A percentile compares a stretch with the other conserved stretches of the same genome.
Conservation (phyloP, 2,329 filamentous ascomycete genomes). For the Daldinia eschscholtzii region DNA sequence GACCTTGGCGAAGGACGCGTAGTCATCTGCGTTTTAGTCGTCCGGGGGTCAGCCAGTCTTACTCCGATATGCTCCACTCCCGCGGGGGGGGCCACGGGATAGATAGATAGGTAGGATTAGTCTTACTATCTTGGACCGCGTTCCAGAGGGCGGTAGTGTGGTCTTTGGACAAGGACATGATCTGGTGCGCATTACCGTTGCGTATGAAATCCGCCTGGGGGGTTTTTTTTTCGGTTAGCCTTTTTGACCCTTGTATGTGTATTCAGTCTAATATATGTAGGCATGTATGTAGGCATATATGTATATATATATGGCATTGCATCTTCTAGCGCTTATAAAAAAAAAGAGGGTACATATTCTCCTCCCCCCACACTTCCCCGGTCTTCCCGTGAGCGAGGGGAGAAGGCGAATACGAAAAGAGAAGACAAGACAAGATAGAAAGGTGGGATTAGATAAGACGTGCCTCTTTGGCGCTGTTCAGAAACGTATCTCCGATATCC, state of each 20-base stretch:
- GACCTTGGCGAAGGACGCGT: slow-evolving; percentile 77
- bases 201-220: slow-evolving; percentile 82
- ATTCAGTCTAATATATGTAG: no score
- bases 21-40: slow-evolving; percentile 69
- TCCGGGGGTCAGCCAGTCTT: not conserved
- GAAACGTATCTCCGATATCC: slow-evolving; percentile 73
- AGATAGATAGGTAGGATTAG: not conserved
- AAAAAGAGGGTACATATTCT: not conserved
- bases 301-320: slow-evolving; percentile 7
- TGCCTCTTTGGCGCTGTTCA: slow-evolving; percentile 74
- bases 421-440: not conserved
- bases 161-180: slow-evolving; percentile 88
- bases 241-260: not conserved
- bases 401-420: not conserved
- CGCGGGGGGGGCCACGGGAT: not conserved
- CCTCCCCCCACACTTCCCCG: no score
- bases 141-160: slow-evolving; percentile 87
- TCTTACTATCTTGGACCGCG: slow-evolving; percentile 77
- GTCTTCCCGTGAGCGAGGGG: no score
- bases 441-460: slow-evolving; percentile 40
- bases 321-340: slow-evolving; percentile 6
- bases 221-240: not conserved
- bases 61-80: not conserved
- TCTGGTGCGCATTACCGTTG: slow-evolving; percentile 88
- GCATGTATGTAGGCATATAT: no score